Base-by-base conservation (phyloP, 2,329 filamentous ascomycete species). In the Trichoderma breve region DNA sequence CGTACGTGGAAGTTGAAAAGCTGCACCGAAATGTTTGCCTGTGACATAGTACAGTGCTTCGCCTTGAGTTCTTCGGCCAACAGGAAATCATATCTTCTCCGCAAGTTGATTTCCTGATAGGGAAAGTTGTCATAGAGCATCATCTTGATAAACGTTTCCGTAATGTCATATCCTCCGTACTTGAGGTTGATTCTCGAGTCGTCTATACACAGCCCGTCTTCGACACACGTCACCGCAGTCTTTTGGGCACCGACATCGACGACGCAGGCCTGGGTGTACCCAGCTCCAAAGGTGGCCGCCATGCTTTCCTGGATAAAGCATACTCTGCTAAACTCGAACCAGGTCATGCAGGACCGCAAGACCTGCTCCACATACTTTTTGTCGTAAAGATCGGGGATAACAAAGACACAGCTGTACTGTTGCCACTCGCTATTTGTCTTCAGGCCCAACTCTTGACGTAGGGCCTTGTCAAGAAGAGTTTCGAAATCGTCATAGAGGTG, bases 171-270 rank as follows among this genome's bases (percentile, higher is more conserved):
- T 1, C 96, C 96, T 65, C 96, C 96, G 77, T 92, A 97, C 81
- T 99, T 98, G 75, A 99, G 84, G 80, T 98, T 98, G 79, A 99
- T 89, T 18, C 96, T 90, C 18, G 96, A 99, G 79, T 98, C 95
- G 74, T 98, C 96, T 30, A 97, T 88, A 78, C 93, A 94, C 82
- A 99, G 92, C 2, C 96, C 96, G 80, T 99, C 96, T 77, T 99
- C 96, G 12, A 99, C 95, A 76, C 96, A 99, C 74, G 95, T 95
- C 36, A 99, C 92, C 0, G 96, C 97, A 1, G 96, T 98, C 86
- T 99, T 99, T 80, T 98, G 94, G 1, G 96, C 95, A 14, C 96
- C 96, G 71, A 99, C 92, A 79, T 99, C 96, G 12, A 99, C 94
- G 71, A 99, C 94, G 77, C 96, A 99, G 24, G 94, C 93, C 74